Base-by-base conservation (phyloP, 1,284 basidiomycete genomes). In the Rhodotorula sp. region DNA sequence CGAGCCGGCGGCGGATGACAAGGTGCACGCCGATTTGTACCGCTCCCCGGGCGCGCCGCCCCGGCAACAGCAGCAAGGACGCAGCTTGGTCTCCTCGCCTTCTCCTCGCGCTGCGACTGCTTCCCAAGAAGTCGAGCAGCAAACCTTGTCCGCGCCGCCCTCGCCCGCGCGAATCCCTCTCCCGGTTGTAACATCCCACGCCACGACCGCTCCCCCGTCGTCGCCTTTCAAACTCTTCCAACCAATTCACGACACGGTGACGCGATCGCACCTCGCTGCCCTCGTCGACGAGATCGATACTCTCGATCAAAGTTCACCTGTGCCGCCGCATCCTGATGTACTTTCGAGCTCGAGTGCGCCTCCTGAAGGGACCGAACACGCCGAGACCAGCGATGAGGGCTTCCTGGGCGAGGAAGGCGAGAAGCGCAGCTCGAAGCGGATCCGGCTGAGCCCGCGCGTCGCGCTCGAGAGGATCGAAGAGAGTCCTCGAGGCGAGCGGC, bases 211-310 rank as follows among this genome's bases (percentile, higher is more conserved):
- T 59, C 66, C 63, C 14, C 54, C 62, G 8, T 30, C 42, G 1
- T 62, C 62, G 6, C 71, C 69, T 22, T 85, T 94, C 14, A 88
- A 89, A 8, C 84, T 95, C 46, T 96, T 96, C 82, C 89, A 93
- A 77, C 91, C 93, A 72, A 87, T 91, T 71, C 95, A 95, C 79
- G 94, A 97, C 80, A 95, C 94, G 0, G 93, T 90, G 79, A 96
- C 93, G 4, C 87, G 92, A 49, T 90, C 95, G 56, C 91, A 95
- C 79, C 86, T 97, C 60, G 91, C 91, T 2, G 91, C 90, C 2
- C 86, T 97, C 80, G 91, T 94, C 2, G 93, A 95, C 77, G 92
- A 79, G 59, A 77, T 81, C 51, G 78, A 79, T 60, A 18, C 62
- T 68, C 64, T 46, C 68, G 76, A 56, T 26, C 33, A 33, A 33